phyloP scores from a whole-genome alignment of 2,329 filamentous ascomycete species.

The Aspergillus hiratsukae region DNA sequence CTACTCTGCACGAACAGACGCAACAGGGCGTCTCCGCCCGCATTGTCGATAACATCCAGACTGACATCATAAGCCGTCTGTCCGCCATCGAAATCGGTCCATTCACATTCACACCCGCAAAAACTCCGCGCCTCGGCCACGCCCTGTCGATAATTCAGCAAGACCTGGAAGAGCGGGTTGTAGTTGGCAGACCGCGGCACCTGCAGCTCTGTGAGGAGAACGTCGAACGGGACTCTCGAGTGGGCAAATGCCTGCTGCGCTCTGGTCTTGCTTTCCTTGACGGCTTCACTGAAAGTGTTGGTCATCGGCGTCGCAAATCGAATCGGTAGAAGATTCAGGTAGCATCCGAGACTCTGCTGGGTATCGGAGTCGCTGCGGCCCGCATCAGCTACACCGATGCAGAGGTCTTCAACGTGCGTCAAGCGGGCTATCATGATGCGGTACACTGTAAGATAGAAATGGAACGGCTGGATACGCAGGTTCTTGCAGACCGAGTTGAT shows the following conservation, averaged over 20 bases:
- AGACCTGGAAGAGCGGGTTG: conserved; percentile 49
- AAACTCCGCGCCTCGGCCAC: conserved; percentile 23
- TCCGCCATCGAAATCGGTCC: conserved; percentile 12
- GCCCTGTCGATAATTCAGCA: conserved; percentile 45
- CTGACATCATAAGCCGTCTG: conserved; percentile 28
- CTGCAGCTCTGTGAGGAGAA: conserved; percentile 43
- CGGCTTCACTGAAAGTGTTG: conserved; percentile 26
- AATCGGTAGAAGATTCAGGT: too few species aligned
- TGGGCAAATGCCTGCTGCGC: conserved; percentile 38
- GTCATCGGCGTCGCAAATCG: too few species aligned
- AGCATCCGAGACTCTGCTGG: too few species aligned
- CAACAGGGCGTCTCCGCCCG: too few species aligned
- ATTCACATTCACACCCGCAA: conserved; percentile 12
- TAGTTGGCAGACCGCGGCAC: conserved; percentile 36
- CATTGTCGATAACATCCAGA: conserved; percentile 37
- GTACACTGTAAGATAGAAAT: too few species aligned
- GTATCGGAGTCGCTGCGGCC: too few species aligned
- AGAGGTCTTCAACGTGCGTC: too few species aligned
- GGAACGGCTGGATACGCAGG: too few species aligned
- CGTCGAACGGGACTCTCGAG: conserved; percentile 47
- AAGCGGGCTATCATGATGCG: too few species aligned
- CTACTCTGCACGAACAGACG: too few species aligned
- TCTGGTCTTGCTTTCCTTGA: conserved; percentile 22
- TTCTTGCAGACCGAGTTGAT: too few species aligned
- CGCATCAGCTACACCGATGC: too few species aligned